Evolutionary conservation across 805 yeast species (phyloP), one percentile per base, ranked within the genome.

Genomic region (Metschnikowia borealis): DNA sequence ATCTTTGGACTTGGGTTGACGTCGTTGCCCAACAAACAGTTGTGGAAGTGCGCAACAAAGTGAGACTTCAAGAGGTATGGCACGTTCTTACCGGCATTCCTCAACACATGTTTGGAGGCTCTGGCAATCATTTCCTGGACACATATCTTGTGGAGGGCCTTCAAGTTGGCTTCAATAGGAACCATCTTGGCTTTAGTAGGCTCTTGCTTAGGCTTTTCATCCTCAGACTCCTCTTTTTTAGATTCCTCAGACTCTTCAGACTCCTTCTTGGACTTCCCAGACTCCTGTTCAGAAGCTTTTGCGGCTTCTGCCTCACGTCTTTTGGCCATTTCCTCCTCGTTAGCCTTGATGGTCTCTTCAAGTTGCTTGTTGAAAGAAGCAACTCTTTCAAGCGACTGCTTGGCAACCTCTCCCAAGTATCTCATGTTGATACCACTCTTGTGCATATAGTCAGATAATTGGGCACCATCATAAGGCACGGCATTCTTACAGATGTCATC

Each of bases 391-490:
- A 57, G 26, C 47, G 68, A 64, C 46, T 65, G 61, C 33, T 64
- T 61, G 20, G 83, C 83, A 55, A 88, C 63, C 15, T 62, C 66
- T 52, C 97, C 97, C 61, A 92, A 75, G 63, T 92, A 92, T 72
- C 98, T 85, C 69, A 91, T 64, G 66, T 89, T 91, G 65, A 92
- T 83, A 75, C 99, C 99, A 49, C 75, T 73, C 54, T 79, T 80
- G 67, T 94, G 99, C 68, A 92, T 68, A 47, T 77, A 64, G 38
- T 75, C 71, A 17, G 87, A 71, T 59, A 94, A 78, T 61, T 90
- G 94, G 3, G 69, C 63, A 56, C 98, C 97, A 63, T 90, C 96
- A 50, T 87, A 73, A 40, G 98, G 97, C 36, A 84, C 79, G 45
- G 77, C 70, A 38, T 81, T 80, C 7, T 73, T 70, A 15, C 77